Evolutionary conservation across 1,284 basidiomycete genomes (phyloP), one percentile per base, ranked within the genome.

Genomic region (Xerocomus nothofagi): DNA sequence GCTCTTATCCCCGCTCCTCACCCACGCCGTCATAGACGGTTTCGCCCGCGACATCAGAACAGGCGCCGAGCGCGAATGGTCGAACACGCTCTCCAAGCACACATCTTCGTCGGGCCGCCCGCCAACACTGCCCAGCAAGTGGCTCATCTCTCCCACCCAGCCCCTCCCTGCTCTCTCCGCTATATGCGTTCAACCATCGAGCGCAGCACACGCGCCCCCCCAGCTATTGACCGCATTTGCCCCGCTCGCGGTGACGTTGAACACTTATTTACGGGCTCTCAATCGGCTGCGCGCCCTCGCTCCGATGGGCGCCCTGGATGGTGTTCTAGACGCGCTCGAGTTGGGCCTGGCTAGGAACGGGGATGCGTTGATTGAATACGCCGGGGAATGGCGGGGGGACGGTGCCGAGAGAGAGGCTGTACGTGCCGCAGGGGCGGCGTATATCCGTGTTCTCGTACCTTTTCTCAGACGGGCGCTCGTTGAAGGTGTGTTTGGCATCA

Each of bases 211-310:
- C 59, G 71, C 80, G 12, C 88, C 91, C 0, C 87, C 88, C 0
- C 76, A 81, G 14, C 68, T 84, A 18, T 71, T 95, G 29, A 76
- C 85, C 0, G 79, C 86, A 3, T 92, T 88, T 58, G 87, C 91
- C 1, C 87, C 90, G 0, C 73, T 96, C 2, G 93, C 91, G 1
- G 71, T 79, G 21, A 80, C 84, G 53, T 77, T 88, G 40, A 98
- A 98, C 64, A 77, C 82, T 0, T 71, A 93, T 29, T 74, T 93
- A 4, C 75, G 80, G 1, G 77, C 87, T 0, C 73, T 97, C 43
- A 98, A 98, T 68, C 75, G 84, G 2, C 75, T 98, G 12, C 86
- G 93, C 1, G 73, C 93, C 9, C 77, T 96, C 10, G 90, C 91
- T 0, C 90, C 92, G 0, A 69, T 81, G 7, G 34, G 73, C 85